These are phyloP conservation scores for Aspergillus carbonarius DNA, from an alignment of 2,329 filamentous ascomycete species.

Conservation along the genomic window DNA sequence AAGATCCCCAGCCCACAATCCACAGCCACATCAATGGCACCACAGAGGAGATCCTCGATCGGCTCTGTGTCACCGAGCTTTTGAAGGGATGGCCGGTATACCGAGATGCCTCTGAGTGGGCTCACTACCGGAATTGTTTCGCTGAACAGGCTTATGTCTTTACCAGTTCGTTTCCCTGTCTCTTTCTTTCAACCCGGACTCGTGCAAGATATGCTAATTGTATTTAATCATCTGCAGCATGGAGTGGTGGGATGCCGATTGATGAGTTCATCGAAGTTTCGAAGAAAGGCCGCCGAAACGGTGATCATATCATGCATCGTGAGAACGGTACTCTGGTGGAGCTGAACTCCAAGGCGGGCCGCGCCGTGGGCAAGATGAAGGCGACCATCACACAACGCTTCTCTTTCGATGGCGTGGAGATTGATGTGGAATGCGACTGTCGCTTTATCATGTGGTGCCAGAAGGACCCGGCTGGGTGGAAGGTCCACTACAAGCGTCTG, in stretches of 20 bases:
- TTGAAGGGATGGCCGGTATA: slow-evolving; percentile 6
- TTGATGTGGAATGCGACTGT: slow-evolving; percentile 5
- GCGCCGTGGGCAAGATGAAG: slow-evolving; percentile 5
- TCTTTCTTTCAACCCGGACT: neutral
- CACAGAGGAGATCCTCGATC: slow-evolving; percentile 3
- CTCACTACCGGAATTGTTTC: slow-evolving; percentile 6
- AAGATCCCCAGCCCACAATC: slow-evolving; percentile 4
- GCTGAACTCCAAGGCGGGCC: neutral
- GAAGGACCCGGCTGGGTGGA: slow-evolving; percentile 1
- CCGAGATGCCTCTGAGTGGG: slow-evolving; percentile 6
- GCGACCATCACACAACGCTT: slow-evolving; percentile 4
- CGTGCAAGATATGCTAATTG: neutral
- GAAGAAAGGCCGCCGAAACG: slow-evolving; percentile 3
- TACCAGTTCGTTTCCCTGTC: neutral
- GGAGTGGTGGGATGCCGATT: slow-evolving; percentile 5
- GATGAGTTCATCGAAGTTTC: slow-evolving; percentile 6
- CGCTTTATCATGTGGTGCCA: slow-evolving; percentile 7
- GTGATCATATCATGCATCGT: slow-evolving; percentile 5
- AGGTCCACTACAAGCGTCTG: slow-evolving; percentile 6
- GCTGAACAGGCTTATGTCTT: slow-evolving; percentile 5
- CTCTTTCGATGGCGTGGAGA: neutral
- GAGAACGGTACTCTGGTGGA: slow-evolving; percentile 4
- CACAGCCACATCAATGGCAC: slow-evolving; percentile 7
- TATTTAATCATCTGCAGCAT: neutral
- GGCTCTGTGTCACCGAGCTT: slow-evolving; percentile 6